phyloP scores from a whole-genome alignment of 495 filamentous ascomycete species.

The Gamarada debralockiae region DNA sequence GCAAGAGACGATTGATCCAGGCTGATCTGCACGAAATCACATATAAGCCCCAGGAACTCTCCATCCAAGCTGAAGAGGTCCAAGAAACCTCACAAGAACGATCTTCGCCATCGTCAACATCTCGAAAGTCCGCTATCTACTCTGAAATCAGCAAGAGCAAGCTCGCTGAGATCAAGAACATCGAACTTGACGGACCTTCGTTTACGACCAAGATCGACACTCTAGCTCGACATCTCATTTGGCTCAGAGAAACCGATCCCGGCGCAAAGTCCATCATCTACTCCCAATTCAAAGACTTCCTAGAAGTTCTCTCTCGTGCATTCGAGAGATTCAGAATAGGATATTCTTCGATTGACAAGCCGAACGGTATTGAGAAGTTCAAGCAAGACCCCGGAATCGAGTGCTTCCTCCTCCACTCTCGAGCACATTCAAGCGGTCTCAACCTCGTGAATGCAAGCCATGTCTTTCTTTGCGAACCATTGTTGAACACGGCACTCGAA shows the following conservation, averaged over 20 bases:
- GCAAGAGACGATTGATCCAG: conserved; percentile 59
- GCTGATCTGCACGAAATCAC: conserved; percentile 78
- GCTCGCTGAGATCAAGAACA: conserved; percentile 75
- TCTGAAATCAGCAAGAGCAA: conserved; percentile 65
- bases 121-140: conserved; percentile 55
- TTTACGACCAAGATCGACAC: conserved; percentile 90
- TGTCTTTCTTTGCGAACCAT: conserved; percentile 90
- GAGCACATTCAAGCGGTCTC: conserved; percentile 80
- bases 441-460: conserved; percentile 91
- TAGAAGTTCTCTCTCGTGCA: conserved; percentile 66
- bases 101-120: conserved; percentile 11
- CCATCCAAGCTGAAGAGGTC: conserved; percentile 60
- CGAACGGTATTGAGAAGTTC: conserved; percentile 66
- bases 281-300: conserved; percentile 79
- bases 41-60: conserved; percentile 69
- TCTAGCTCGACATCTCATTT: conserved; percentile 74
- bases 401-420: conserved; percentile 85
- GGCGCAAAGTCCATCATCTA: conserved; percentile 89
- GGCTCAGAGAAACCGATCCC: conserved; percentile 79
- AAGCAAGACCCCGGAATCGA: conserved; percentile 70
- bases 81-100: not conserved
- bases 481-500: conserved; percentile 90
- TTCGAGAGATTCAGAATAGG: conserved; percentile 67
- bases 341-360: conserved; percentile 57
- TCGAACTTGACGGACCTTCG: conserved; percentile 65